Percentiles rank a stretch among this genome's conserved stretches.
Conservation (phyloP, 345 rosid species). For the Linum trigynum region DNA sequence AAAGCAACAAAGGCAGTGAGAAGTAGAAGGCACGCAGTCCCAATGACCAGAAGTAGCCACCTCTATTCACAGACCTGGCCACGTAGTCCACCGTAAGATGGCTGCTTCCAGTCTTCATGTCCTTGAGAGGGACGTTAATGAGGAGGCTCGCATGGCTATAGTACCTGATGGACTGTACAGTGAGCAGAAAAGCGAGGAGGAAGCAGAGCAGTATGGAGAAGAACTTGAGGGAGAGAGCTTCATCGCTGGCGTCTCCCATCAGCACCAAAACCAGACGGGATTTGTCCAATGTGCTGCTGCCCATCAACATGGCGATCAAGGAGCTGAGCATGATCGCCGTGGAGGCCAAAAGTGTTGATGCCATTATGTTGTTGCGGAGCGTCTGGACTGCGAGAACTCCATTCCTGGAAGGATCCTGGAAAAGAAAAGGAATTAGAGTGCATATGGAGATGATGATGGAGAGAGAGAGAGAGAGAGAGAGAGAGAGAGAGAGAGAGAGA, state of each 20-base stretch:
- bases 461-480: background rate
- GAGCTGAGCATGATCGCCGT: slow-evolving; percentile 80
- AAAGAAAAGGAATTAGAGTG: background rate
- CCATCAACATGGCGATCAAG: slow-evolving; percentile 60
- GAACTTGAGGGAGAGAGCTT: slow-evolving; percentile 51
- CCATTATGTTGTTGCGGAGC: slow-evolving; percentile 85
- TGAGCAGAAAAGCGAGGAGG: slow-evolving; percentile 57
- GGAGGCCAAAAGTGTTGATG: slow-evolving; percentile 79
- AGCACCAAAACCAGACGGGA: slow-evolving; percentile 29
- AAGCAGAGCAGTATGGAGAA: slow-evolving; percentile 59
- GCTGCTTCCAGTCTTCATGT: slow-evolving; percentile 14
- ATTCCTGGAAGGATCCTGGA: slow-evolving; percentile 54
- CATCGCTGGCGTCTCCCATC: slow-evolving; percentile 54
- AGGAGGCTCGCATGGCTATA: slow-evolving; percentile 87
- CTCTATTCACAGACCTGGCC: slow-evolving; percentile 54
- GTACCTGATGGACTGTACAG: slow-evolving; percentile 69
- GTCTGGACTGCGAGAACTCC: slow-evolving; percentile 93
- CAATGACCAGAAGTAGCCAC: slow-evolving; percentile 86
- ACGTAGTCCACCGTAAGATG: slow-evolving; percentile 51
- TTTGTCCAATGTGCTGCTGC: slow-evolving; percentile 17
- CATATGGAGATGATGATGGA: background rate
- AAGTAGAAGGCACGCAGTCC: slow-evolving; percentile 84
- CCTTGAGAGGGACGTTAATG: slow-evolving; percentile 65
- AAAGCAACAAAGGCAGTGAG: slow-evolving; percentile 72
- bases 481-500: background rate